These are phyloP conservation scores for Lenwebbia sp. DNA, from an alignment of 345 rosid genomes.

Conservation along the genomic window DNA sequence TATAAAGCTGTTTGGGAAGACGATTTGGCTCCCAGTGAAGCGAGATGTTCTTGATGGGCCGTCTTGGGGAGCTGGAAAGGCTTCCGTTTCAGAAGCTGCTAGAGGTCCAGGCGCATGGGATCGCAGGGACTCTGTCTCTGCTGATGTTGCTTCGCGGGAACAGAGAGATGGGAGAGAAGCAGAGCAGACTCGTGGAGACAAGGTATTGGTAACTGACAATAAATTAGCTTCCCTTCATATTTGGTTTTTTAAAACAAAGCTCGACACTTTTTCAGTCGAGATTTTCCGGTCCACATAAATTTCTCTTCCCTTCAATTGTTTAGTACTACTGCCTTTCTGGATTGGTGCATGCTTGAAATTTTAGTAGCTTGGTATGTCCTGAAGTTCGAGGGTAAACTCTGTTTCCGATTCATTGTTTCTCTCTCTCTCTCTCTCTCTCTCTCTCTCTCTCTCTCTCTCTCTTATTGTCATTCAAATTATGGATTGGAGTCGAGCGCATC, in stretches of 20 bases:
- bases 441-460: background rate
- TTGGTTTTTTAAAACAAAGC: background rate
- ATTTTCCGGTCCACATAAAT: background rate
- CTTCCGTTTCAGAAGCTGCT: background rate
- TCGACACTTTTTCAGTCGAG: background rate
- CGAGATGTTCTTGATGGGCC: background rate
- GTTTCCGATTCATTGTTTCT: background rate
- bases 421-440: too few species aligned
- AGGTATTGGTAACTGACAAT: background rate
- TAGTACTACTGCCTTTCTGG: background rate
- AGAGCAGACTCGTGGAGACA: background rate
- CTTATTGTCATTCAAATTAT: background rate
- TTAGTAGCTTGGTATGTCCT: background rate
- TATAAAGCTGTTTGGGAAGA: conserved; percentile 47
- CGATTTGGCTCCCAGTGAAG: conserved; percentile 10
- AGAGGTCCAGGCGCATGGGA: background rate
- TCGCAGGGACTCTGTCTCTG: background rate
- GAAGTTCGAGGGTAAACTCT: background rate
- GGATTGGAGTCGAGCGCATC: background rate
- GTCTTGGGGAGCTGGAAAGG: background rate
- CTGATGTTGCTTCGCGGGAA: background rate
- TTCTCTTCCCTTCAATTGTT: background rate
- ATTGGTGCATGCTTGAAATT: background rate
- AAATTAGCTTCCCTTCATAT: background rate
- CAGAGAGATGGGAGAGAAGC: background rate